Conservation (phyloP, 768 basidiomycete genomes). For the Lactarius sp. region DNA sequence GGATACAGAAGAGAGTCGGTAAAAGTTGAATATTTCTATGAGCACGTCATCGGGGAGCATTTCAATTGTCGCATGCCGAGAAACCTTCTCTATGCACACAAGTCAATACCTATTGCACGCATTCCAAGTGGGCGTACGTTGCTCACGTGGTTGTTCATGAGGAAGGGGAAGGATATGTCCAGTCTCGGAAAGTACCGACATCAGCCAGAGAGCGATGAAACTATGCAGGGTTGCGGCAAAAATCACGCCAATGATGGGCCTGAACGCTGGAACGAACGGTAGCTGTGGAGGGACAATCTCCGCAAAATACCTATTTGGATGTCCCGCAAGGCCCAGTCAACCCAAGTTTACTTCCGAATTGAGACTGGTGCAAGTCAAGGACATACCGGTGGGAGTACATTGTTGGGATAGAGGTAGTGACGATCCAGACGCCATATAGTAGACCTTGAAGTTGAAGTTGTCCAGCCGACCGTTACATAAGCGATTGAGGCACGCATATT, state of each 20-base stretch:
- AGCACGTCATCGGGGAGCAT: background rate
- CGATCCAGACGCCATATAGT: background rate
- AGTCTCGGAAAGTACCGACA: too few relatives aligned
- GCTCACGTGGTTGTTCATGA: background rate
- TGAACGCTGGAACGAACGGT: too few relatives aligned
- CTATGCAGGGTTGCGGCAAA: too few relatives aligned
- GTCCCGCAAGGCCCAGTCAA: background rate
- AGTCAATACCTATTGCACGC: background rate
- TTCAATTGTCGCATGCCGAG: background rate
- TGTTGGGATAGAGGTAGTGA: background rate
- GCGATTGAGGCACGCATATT: background rate
- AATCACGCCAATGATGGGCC: too few relatives aligned
- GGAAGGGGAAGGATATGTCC: too few relatives aligned
- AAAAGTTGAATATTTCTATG: background rate
- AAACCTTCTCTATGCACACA: background rate
- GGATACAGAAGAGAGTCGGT: background rate
- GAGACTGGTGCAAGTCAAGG: background rate
- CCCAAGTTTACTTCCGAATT: background rate
- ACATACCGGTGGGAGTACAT: background rate
- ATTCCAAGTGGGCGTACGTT: background rate
- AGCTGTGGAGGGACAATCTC: background rate
- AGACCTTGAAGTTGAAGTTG: too few relatives aligned
- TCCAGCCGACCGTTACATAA: too few relatives aligned
- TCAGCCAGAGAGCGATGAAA: too few relatives aligned
- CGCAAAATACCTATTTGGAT: background rate